Base-by-base conservation (phyloP, 1,284 basidiomycete species). In the Cutaneotrichosporon sp. region DNA sequence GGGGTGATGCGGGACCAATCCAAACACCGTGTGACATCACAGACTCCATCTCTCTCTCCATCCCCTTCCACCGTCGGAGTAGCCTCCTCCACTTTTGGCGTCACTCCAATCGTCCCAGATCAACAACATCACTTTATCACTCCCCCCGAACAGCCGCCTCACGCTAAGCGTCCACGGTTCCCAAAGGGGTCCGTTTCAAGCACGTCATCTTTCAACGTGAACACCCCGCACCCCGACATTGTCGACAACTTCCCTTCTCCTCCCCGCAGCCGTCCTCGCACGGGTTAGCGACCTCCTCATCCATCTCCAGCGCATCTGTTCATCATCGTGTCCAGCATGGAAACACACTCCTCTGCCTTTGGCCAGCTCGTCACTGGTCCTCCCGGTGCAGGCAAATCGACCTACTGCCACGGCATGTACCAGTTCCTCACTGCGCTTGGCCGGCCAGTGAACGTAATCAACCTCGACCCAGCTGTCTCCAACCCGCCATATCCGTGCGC, bases 341-440 rank as follows among this genome's bases (percentile, higher is more conserved):
- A 32, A 14, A 21, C 6, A 16, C 77, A 77, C 60, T 60, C 66
- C 13, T 70, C 68, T 40, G 77, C 77, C 6, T 79, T 79, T 53
- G 77, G 77, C 2, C 77, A 79, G 67, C 63, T 95, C 60, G 90
- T 97, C 58, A 92, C 92, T 66, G 94, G 94, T 16, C 90, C 93
- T 18, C 94, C 94, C 21, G 94, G 94, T 10, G 90, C 90, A 47
- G 94, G 94, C 30, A 97, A 97, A 83, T 91, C 92, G 1, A 97
- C 93, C 0, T 97, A 97, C 76, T 94, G 92, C 79, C 87, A 91
- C 74, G 94, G 94, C 55, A 91, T 96, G 83, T 85, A 95, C 73
- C 71, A 86, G 78, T 90, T 98, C 49, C 89, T 97, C 72, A 89
- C 87, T 13, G 93, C 93, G 1, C 85, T 98, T 26, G 83, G 87